Evolutionary conservation across 2,329 filamentous ascomycete genomes (phyloP), one percentile per base, ranked within the genome.

Genomic region (Chaetomiaceae sp.): DNA sequence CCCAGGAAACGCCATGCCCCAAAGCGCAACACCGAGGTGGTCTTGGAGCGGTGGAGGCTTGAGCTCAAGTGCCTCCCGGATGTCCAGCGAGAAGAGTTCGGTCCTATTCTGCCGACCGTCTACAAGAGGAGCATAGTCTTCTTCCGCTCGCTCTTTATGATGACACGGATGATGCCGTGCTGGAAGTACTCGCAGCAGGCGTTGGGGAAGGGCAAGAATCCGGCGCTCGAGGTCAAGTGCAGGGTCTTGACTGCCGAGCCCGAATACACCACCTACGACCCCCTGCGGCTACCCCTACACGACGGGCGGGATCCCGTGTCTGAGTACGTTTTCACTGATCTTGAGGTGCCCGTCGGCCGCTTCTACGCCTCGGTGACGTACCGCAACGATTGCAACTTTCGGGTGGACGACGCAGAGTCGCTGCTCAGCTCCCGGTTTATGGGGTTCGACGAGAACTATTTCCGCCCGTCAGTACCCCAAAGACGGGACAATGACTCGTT

Each of bases 91-190:
- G 76, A 81, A 44, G 82, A 81, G 66, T 89, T 85, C 66, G 81
- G 80, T 7, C 75, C 75, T 11, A 76, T 74, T 29, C 75, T 97
- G 47, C 91, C 94, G 14, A 92, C 89, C 48, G 85, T 96, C 54
- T 99, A 99, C 78, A 99, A 99, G 74, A 94, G 95, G 72, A 90
- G 89, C 63, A 95, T 99, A 59, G 88, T 97, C 61, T 84, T 96
- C 63, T 96, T 97, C 71, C 83, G 94, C 56, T 91, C 91, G 1
- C 78, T 99, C 42, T 96, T 89, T 69, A 83, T 89, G 46, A 88
- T 88, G 51, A 83, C 89, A 37, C 87, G 89, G 63, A 81, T 96
- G 57, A 74, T 96, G 57, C 94, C 94, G 2, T 84, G 88, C 22
- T 96, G 88, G 85, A 95, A 87, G 71, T 87, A 95, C 65, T 84